These are phyloP conservation scores for Aspergillus tanneri DNA, from an alignment of 2,329 filamentous ascomycete species.

Conservation along the genomic window DNA sequence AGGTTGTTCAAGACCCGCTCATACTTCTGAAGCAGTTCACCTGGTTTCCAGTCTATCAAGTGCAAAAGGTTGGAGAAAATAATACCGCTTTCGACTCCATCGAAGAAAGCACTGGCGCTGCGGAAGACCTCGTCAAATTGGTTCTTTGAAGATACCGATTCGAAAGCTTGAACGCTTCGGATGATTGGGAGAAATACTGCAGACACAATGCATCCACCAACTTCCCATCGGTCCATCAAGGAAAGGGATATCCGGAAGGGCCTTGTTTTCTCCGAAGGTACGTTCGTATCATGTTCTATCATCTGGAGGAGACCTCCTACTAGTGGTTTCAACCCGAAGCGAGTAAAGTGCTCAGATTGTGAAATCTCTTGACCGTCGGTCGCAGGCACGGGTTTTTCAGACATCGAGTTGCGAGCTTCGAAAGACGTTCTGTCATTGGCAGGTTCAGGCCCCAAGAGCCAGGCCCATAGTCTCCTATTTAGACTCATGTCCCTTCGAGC, in stretches of 20 bases:
- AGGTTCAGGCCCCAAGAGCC: constrained; percentile 83
- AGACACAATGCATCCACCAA: constrained; percentile 84
- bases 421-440: constrained; percentile 34
- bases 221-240: constrained; percentile 97
- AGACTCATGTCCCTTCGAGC: constrained; percentile 92
- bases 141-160: constrained; percentile 63
- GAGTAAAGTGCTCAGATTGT: constrained; percentile 78
- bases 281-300: constrained; percentile 59
- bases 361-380: constrained; percentile 50
- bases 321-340: constrained; percentile 72
- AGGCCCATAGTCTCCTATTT: constrained; percentile 91
- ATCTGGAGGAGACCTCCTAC: constrained; percentile 73
- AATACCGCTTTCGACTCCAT: constrained; percentile 89
- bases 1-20: constrained; percentile 62
- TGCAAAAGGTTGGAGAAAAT: constrained; percentile 83
- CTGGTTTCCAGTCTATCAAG: constrained; percentile 56
- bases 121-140: constrained; percentile 84
- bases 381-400: constrained; percentile 27
- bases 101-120: constrained; percentile 94
- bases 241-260: constrained; percentile 92
- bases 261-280: constrained; percentile 68
- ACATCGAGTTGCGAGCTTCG: constrained; percentile 29
- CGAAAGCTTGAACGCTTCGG: constrained; percentile 73
- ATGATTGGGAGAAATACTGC: constrained; percentile 86
- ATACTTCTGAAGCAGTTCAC: constrained; percentile 50